Evolutionary conservation across 129 eudicot species (phyloP), one percentile per base, ranked within the genome.

Genomic region (Apium graveolens): DNA sequence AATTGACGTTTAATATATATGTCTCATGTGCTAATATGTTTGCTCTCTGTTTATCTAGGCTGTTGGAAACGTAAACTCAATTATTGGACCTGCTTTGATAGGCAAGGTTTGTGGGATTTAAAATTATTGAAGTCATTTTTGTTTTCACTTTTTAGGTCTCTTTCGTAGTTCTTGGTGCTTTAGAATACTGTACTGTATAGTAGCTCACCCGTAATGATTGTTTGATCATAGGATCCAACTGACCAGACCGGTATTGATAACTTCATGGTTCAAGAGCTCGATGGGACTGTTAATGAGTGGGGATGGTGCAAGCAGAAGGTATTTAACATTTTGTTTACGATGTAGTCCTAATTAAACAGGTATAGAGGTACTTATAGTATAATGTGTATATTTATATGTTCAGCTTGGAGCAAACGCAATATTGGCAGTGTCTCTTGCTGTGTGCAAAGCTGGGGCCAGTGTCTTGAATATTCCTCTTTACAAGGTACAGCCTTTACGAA

Each of bases 241-340:
- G 93, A 94, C 82, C 98, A 91, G 85, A 88, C 93, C 24, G 97
- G 83, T 3, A 88, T 94, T 68, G 98, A 94, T 82, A 91, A 94
- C 86, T 91, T 72, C 88, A 94, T 94, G 93, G 97, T 94, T 81
- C 98, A 94, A 78, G 81, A 94, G 86, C 93, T 94, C 16, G 97
- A 94, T 86, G 98, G 93, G 78, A 94, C 98, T 66, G 89, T 85
- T 77, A 94, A 94, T 68, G 98, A 91, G 91, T 94, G 98, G 98
- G 98, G 98, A 81, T 94, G 97, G 98, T 94, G 98, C 96, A 94
- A 94, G 86, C 97, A 94, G 78, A 94, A 94, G 98, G 98, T 93
- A 85, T 16, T 74, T 5, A 1, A 12, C 41, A 6, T 27, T 44
- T n/a, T 13, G 24, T 2, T 73, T 41, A 11, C 13, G 17, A 24